phyloP scores from a whole-genome alignment of 192 early-diverging fungal genomes.

The Geranomyces variabilis region DNA sequence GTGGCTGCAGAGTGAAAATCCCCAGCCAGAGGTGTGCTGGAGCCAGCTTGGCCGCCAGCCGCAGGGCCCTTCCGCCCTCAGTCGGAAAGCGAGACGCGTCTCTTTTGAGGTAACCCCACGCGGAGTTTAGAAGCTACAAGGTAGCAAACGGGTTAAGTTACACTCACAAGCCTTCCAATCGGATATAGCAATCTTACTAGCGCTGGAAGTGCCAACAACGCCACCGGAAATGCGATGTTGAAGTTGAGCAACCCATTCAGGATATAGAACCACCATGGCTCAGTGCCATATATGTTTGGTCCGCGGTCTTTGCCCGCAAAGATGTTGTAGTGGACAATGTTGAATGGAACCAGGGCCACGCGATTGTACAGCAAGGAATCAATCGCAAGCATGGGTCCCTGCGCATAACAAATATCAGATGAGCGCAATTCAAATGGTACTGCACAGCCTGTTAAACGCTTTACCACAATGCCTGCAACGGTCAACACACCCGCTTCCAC shows the following conservation, averaged over 20 bases:
- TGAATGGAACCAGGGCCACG: constrained; percentile 73
- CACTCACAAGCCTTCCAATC: no score
- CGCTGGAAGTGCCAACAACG: constrained; percentile 64
- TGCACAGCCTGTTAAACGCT: background rate
- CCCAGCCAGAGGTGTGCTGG: constrained; percentile 77
- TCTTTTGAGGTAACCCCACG: no score
- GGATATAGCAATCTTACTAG: constrained; percentile 54
- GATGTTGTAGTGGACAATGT: constrained; percentile 93
- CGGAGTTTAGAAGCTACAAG: no score
- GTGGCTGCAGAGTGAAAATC: constrained; percentile 85
- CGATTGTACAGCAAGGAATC: constrained; percentile 81
- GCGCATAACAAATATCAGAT: background rate
- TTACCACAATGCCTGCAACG: constrained; percentile 32
- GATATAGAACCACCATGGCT: constrained; percentile 93
- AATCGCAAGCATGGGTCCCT: constrained; percentile 66
- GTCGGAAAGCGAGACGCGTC: no score
- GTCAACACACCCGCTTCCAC: constrained; percentile 49
- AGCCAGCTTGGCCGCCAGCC: constrained; percentile 33
- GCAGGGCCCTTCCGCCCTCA: background rate
- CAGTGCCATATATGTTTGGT: constrained; percentile 85
- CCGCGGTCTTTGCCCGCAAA: constrained; percentile 68
- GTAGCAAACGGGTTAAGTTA: no score
- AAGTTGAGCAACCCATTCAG: constrained; percentile 90
- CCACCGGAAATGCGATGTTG: constrained; percentile 78
- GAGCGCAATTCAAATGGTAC: constrained; percentile 31